Evolutionary conservation across 176 grass and related monocot genomes (phyloP).

Genomic region (Saccharum officinarum): DNA sequence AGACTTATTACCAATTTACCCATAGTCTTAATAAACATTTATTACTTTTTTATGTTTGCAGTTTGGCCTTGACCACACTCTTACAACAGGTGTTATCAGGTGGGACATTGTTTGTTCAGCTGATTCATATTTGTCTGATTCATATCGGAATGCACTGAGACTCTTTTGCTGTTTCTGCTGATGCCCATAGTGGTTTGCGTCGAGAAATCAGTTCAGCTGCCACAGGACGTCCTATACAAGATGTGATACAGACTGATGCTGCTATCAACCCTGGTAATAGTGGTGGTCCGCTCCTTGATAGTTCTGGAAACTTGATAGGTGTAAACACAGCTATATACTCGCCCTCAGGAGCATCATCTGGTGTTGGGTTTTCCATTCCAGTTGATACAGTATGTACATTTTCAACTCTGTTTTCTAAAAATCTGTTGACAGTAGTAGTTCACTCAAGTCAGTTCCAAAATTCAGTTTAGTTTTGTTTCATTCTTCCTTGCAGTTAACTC

Average conservation of each 20-base stretch:
- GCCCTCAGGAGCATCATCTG: slow-evolving; percentile 96
- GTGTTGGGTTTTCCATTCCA: slow-evolving; percentile 98
- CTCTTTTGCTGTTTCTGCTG: not conserved
- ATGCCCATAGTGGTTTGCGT: slow-evolving; percentile 64
- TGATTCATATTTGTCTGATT: slow-evolving; percentile 29
- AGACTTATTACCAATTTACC: not conserved
- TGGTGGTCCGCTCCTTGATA: slow-evolving; percentile 92
- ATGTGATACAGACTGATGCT: slow-evolving; percentile 98
- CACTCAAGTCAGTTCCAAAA: not conserved
- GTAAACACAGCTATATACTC: slow-evolving; percentile 99
- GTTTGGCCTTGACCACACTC: slow-evolving; percentile 99
- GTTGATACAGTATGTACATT: slow-evolving; percentile 79
- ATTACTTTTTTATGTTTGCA: slow-evolving; percentile 46
- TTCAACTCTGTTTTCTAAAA: not conserved
- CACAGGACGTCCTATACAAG: slow-evolving; percentile 99
- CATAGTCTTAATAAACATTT: slow-evolving; percentile 18
- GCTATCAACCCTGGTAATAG: slow-evolving; percentile 99
- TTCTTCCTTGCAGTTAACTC: not conserved
- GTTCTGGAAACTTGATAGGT: slow-evolving; percentile 93
- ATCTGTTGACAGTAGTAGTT: slow-evolving; percentile 8
- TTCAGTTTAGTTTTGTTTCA: slow-evolving; percentile 10
- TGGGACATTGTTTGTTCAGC: slow-evolving; percentile 34
- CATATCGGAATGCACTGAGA: slow-evolving; percentile 22
- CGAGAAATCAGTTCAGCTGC: slow-evolving; percentile 99
- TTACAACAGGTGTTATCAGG: slow-evolving; percentile 99